A percentile compares a stretch with the other conserved stretches of the same genome.
phyloP scores from a whole-genome alignment of 2,329 filamentous ascomycete species.

The Ceratocystis harringtonii region DNA sequence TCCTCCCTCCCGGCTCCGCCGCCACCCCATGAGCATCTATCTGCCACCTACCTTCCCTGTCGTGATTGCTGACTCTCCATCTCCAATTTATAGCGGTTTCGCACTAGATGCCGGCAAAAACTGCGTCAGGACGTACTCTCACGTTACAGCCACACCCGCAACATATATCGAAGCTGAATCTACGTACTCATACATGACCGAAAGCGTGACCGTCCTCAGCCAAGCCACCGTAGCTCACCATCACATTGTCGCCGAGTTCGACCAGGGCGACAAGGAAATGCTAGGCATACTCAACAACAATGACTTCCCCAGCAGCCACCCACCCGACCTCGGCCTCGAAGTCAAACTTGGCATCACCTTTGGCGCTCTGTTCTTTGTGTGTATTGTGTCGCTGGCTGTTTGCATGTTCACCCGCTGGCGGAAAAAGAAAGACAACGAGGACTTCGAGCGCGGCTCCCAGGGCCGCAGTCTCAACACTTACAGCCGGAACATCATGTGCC shows the following conservation, averaged over 20 bases:
- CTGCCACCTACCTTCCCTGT: neutral
- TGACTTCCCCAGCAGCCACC: constrained; percentile 11
- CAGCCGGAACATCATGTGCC: constrained; percentile 1
- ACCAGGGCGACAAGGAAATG: constrained; percentile 24
- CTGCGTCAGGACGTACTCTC: constrained; percentile 26
- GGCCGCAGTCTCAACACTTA: neutral
- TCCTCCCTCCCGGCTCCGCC: neutral
- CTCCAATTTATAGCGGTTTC: constrained; percentile 23
- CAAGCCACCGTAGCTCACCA: constrained; percentile 27
- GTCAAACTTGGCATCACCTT: constrained; percentile 18
- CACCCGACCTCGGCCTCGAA: constrained; percentile 12
- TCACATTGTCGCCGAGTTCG: constrained; percentile 27
- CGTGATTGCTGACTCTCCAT: neutral
- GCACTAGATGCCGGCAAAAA: constrained; percentile 22
- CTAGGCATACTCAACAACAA: constrained; percentile 26
- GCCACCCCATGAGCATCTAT: neutral
- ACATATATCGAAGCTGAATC: constrained; percentile 26
- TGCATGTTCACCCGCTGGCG: constrained; percentile 16
- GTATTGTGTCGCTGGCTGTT: constrained; percentile 12
- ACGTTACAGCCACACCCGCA: constrained; percentile 25
- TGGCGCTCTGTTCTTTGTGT: constrained; percentile 13
- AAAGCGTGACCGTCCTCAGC: constrained; percentile 24
- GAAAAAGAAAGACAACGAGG: constrained; percentile 10
- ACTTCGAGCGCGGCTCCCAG: neutral
- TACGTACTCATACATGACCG: constrained; percentile 19